Evolutionary conservation across 2,329 filamentous ascomycete species (phyloP), one percentile per base, ranked within the genome.

Genomic region (Aspergillus sp.): DNA sequence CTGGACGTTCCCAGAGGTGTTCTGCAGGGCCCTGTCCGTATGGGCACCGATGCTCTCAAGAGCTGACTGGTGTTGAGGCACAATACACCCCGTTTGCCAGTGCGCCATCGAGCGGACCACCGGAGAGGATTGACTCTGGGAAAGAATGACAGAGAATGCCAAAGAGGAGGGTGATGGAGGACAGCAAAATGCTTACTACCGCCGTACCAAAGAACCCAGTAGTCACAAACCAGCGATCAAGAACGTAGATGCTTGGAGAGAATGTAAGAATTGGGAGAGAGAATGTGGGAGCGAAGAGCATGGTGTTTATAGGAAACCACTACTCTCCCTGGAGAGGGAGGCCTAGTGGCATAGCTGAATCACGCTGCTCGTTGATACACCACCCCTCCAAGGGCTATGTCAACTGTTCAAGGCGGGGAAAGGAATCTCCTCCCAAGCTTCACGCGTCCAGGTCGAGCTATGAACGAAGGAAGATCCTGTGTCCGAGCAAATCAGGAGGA

Each of bases 1-100:
- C 63, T 79, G 78, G 57, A 73, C 72, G 67, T 80, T 80, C 54
- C 77, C 77, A 62, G 78, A 79, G 51, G 77, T 78, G 65, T 75
- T 75, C 62, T 78, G 75, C 47, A 78, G 68, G 66, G 71, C 75
- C 60, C 75, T 70, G 59, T 75, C 70, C 58, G 72, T 65, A 71
- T 75, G 72, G 65, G 67, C 68, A 60, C 71, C 73, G 39, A 75
- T 66, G 63, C 68, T 62, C 60, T 74, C 75, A 59, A 77, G 68
- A 62, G 70, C 66, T 53, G 74, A 66, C 66, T 73, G 75, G 65
- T 73, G 72, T 66, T 71, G 72, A 70, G 75, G 68, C 64, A 74
- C 64, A 47, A 77, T 72, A 66, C 72, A 76, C 65, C 75, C 74
- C 42, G 74, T 62, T 71, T 77, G 74, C 73, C 74, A 76, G 69